phyloP scores from a whole-genome alignment of 192 early-diverging fungal genomes.

The Cladochytrium replicatum region DNA sequence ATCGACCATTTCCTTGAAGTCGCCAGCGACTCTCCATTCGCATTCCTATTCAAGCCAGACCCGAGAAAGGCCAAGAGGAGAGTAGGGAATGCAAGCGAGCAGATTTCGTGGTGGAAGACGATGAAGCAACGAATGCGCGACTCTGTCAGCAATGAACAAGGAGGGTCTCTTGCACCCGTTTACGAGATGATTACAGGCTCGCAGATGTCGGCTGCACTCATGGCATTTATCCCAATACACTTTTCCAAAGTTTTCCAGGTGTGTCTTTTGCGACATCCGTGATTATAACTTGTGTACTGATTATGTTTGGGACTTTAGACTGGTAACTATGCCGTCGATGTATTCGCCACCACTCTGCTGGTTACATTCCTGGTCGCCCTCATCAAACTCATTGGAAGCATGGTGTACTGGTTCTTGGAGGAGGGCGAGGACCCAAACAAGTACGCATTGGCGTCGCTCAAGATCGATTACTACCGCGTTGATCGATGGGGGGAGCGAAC shows the following conservation, averaged over 20 bases:
- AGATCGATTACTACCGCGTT: constrained; percentile 22
- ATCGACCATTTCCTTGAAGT: too few relatives aligned
- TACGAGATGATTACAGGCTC: background rate
- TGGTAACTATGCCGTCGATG: constrained; percentile 30
- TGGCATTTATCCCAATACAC: constrained; percentile 21
- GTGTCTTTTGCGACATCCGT: too few relatives aligned
- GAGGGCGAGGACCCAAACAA: constrained; percentile 4
- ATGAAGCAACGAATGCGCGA: too few relatives aligned
- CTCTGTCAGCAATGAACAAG: too few relatives aligned
- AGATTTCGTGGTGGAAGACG: too few relatives aligned
- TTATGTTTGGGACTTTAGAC: too few relatives aligned
- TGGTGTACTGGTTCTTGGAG: constrained; percentile 8
- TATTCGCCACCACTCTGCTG: constrained; percentile 24
- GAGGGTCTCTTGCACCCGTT: constrained; percentile 9
- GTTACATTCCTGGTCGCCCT: constrained; percentile 20
- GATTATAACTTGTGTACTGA: too few relatives aligned
- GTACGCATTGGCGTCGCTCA: constrained; percentile 4
- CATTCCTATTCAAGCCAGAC: too few relatives aligned
- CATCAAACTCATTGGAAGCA: constrained; percentile 11
- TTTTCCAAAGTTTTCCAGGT: constrained; percentile 7
- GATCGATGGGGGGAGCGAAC: constrained; percentile 14
- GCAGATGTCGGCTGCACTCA: constrained; percentile 10
- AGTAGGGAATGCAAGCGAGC: too few relatives aligned
- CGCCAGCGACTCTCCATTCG: too few relatives aligned
- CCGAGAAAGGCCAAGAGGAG: too few relatives aligned